Percentiles rank a stretch among this genome's conserved stretches.
Conservation (phyloP, 2,329 filamentous ascomycete genomes). For the Mariannaea sp. region DNA sequence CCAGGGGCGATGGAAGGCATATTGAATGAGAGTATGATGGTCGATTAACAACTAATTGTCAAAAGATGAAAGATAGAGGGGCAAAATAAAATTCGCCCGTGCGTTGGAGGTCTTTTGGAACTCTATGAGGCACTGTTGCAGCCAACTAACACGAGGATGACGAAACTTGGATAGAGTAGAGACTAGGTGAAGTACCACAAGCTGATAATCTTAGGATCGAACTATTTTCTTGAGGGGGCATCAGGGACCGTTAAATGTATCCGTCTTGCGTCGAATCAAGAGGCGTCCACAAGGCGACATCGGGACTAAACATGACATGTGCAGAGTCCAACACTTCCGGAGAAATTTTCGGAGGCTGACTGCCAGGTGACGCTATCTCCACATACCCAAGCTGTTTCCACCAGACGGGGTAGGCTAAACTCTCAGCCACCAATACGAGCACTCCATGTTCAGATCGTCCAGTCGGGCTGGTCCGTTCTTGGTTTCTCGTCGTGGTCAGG, state of each 20-base stretch:
- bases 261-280: conserved; percentile 31
- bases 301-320: conserved; percentile 34
- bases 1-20: conserved; percentile 44
- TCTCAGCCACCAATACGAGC: conserved; percentile 13
- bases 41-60: too few species aligned
- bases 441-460: conserved; percentile 6
- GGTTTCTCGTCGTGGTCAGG: not conserved
- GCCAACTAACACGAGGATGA: not conserved
- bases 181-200: too few species aligned
- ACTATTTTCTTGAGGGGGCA: conserved; percentile 28
- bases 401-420: conserved; percentile 2
- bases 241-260: conserved; percentile 25
- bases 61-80: too few species aligned
- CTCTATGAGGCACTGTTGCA: conserved; percentile 5
- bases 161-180: too few species aligned
- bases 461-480: not conserved
- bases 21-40: conserved; percentile 24
- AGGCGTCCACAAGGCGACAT: conserved; percentile 39
- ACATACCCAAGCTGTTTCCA: conserved; percentile 14
- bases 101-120: not conserved
- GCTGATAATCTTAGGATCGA: conserved; percentile 1
- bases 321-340: conserved; percentile 22
- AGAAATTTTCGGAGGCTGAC: conserved; percentile 41
- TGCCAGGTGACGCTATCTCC: conserved; percentile 22
- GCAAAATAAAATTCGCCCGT: too few species aligned